Conservation (phyloP, 2,329 filamentous ascomycete genomes). For the Aureobasidium leucospermi region DNA sequence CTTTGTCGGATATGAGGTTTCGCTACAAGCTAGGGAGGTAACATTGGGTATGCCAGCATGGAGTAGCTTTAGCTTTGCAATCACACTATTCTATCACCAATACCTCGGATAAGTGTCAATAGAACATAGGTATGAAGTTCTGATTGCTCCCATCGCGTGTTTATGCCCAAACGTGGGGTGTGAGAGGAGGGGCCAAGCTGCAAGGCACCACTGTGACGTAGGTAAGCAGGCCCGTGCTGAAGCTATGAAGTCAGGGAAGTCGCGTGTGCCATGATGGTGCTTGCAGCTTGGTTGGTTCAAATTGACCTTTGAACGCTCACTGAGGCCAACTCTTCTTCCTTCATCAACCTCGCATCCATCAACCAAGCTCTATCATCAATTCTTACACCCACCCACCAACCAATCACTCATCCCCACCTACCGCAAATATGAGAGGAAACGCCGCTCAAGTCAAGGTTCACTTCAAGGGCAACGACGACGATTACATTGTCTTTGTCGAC, state of each 20-base stretch:
- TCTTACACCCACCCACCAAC: background rate
- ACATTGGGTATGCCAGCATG: slow-evolving; percentile 3
- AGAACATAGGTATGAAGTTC: background rate
- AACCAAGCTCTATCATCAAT: background rate
- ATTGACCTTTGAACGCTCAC: background rate
- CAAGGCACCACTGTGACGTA: slow-evolving; percentile 1
- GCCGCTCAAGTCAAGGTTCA: slow-evolving; percentile 67
- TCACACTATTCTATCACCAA: too few relatives aligned
- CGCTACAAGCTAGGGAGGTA: background rate
- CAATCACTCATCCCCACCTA: background rate
- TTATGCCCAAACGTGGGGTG: background rate
- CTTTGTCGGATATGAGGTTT: background rate
- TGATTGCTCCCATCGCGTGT: background rate
- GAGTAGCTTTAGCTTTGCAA: background rate
- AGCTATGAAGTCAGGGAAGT: slow-evolving; percentile 14
- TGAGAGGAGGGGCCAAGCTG: background rate
- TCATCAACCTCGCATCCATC: background rate
- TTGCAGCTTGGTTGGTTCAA: background rate
- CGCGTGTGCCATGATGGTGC: slow-evolving; percentile 5
- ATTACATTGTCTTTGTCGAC: slow-evolving; percentile 62
- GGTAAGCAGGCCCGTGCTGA: background rate
- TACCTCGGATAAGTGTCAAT: too few relatives aligned
- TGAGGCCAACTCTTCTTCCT: background rate
- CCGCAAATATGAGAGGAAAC: slow-evolving; percentile 52
- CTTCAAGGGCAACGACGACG: slow-evolving; percentile 68